Conservation (phyloP, 2,329 filamentous ascomycete genomes). For the Teratosphaeria gauchensis region DNA sequence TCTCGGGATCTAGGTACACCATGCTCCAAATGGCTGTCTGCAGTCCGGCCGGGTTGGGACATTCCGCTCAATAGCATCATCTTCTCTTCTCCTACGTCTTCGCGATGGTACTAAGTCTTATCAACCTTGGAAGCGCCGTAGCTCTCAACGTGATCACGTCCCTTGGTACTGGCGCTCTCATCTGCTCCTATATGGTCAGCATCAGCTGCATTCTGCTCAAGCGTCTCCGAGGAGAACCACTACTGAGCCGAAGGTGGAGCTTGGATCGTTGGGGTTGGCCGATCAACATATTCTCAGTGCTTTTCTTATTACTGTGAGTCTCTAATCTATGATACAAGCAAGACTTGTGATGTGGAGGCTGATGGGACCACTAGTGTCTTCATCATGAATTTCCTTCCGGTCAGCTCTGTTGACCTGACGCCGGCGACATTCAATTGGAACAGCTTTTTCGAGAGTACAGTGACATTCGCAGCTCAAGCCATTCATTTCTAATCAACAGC, state of each 20-base stretch:
- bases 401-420: constrained; percentile 21
- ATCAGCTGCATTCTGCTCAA: constrained; percentile 28
- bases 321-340: no score
- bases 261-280: constrained; percentile 31
- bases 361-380: constrained; percentile 20
- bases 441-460: constrained; percentile 11
- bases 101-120: constrained; percentile 22
- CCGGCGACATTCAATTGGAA: constrained; percentile 39
- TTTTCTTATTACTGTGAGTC: constrained; percentile 34
- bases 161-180: constrained; percentile 28
- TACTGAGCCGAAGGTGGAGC: constrained; percentile 29
- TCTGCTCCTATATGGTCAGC: constrained; percentile 32
- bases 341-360: neutral
- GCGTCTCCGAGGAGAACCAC: constrained; percentile 24
- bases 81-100: constrained; percentile 14
- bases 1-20: constrained; percentile 5
- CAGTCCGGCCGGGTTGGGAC: constrained; percentile 10
- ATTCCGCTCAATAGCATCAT: constrained; percentile 19
- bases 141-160: constrained; percentile 35
- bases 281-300: constrained; percentile 27
- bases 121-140: constrained; percentile 30
- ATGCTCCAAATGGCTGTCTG: constrained; percentile 9
- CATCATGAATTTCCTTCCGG: constrained; percentile 42
- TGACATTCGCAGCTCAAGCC: neutral
- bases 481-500: constrained; percentile 2